phyloP scores from a whole-genome alignment of 2,329 filamentous ascomycete species.

The Penicillium sp. region DNA sequence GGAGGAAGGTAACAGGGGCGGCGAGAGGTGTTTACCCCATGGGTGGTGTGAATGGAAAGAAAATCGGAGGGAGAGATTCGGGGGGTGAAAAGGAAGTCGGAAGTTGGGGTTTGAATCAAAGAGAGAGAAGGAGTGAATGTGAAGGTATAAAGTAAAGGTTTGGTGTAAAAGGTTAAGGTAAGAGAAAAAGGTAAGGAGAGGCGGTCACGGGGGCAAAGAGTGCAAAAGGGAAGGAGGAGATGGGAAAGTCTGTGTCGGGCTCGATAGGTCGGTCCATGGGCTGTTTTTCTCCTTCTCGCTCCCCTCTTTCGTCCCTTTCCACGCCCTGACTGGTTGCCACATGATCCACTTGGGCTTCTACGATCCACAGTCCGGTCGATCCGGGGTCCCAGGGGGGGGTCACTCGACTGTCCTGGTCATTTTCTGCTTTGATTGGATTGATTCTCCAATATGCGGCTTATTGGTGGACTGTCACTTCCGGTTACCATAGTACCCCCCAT shows the following conservation, averaged over 20 bases:
- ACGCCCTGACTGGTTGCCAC: slow-evolving; percentile 22
- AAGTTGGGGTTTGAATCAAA: not conserved
- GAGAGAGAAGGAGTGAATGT: not conserved
- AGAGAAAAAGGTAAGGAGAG: slow-evolving; percentile 4
- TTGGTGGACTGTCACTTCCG: slow-evolving; percentile 27
- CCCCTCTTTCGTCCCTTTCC: not conserved
- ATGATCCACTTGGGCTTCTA: slow-evolving; percentile 10
- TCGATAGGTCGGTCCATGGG: no score
- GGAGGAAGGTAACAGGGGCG: slow-evolving; percentile 11
- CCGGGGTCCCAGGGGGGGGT: slow-evolving; percentile 23
- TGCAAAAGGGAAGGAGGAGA: not conserved
- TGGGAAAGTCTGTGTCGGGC: no score
- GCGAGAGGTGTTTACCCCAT: slow-evolving; percentile 21
- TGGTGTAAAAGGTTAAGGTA: no score
- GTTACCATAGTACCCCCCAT: not conserved
- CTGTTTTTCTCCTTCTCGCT: not conserved
- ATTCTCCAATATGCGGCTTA: not conserved
- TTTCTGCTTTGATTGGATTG: not conserved
- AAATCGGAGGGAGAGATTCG: not conserved
- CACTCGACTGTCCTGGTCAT: not conserved
- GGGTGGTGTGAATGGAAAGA: slow-evolving; percentile 9
- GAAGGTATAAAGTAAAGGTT: no score
- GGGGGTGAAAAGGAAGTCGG: not conserved
- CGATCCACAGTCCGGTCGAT: slow-evolving; percentile 29
- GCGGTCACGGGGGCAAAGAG: slow-evolving; percentile 9